Conservation (phyloP, 192 early-diverging fungal species). For the Backusella luteola region DNA sequence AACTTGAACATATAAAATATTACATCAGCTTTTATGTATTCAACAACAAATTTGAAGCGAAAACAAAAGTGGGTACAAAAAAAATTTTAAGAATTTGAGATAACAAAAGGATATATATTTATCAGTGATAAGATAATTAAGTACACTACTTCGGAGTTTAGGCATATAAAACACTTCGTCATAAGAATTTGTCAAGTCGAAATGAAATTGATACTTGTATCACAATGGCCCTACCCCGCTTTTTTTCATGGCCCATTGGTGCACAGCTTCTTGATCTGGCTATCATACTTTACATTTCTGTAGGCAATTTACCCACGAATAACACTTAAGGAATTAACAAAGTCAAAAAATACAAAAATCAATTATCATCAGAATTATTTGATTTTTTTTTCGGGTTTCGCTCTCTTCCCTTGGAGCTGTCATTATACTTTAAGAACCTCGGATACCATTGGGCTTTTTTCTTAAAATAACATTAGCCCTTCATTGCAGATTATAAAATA, state of each 20-base stretch:
- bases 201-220: not conserved
- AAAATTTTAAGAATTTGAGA: constrained; percentile 8
- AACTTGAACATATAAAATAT: not conserved
- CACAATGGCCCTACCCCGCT: constrained; percentile 5
- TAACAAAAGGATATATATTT: constrained; percentile 8
- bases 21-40: constrained; percentile 1
- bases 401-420: not conserved
- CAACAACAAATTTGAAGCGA: not conserved
- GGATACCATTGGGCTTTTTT: not conserved
- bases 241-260: constrained; percentile 15
- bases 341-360: not conserved
- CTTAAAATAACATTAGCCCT: not conserved
- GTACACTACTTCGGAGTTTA: not conserved
- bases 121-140: not conserved
- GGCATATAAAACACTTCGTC: not conserved
- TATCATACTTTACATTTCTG: not conserved
- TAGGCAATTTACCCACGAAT: not conserved
- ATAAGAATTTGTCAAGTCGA: constrained; percentile 12
- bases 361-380: constrained; percentile 4
- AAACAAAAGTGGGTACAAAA: constrained; percentile 3
- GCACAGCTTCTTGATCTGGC: constrained; percentile 1
- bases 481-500: not conserved
- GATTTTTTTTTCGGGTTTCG: not conserved
- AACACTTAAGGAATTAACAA: constrained; percentile 5
- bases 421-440: not conserved